A percentile compares a stretch with the other conserved stretches of the same genome.
phyloP scores from a whole-genome alignment of 2,329 filamentous ascomycete genomes.

The Ceratocystis smalleyi region DNA sequence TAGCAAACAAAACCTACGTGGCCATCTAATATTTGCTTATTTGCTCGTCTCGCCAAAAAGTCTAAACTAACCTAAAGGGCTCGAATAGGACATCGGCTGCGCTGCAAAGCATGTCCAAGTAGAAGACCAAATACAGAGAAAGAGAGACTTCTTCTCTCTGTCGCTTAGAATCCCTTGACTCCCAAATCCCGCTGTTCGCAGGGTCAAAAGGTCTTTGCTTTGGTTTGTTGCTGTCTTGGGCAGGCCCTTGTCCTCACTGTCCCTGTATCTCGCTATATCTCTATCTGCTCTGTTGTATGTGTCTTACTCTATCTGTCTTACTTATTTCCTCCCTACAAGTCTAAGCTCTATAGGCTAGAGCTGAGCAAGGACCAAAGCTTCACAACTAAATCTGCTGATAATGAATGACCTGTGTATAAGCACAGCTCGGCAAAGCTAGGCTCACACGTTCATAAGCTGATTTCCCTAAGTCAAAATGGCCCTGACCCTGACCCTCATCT shows the following conservation, averaged over 20 bases:
- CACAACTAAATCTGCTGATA: no score
- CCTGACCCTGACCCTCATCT: no score
- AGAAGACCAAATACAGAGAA: neutral
- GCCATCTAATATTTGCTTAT: neutral
- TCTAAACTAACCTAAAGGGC: conserved; percentile 6
- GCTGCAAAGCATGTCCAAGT: neutral
- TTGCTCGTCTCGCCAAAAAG: neutral
- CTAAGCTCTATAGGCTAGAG: no score
- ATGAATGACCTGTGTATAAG: no score
- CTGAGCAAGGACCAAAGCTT: no score
- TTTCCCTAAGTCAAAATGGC: no score
- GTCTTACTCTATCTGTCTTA: neutral
- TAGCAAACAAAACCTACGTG: no score
- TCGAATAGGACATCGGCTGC: conserved; percentile 2
- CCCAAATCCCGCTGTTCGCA: neutral
- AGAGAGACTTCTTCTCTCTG: neutral
- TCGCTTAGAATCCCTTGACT: neutral
- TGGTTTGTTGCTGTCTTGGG: neutral
- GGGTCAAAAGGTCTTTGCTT: conserved; percentile 4
- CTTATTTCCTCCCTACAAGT: no score
- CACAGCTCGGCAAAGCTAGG: no score
- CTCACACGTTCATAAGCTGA: no score
- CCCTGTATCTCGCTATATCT: neutral
- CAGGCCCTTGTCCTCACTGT: neutral
- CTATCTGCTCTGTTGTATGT: neutral